phyloP scores from a whole-genome alignment of 495 filamentous ascomycete genomes.

The Apodospora peruviana region DNA sequence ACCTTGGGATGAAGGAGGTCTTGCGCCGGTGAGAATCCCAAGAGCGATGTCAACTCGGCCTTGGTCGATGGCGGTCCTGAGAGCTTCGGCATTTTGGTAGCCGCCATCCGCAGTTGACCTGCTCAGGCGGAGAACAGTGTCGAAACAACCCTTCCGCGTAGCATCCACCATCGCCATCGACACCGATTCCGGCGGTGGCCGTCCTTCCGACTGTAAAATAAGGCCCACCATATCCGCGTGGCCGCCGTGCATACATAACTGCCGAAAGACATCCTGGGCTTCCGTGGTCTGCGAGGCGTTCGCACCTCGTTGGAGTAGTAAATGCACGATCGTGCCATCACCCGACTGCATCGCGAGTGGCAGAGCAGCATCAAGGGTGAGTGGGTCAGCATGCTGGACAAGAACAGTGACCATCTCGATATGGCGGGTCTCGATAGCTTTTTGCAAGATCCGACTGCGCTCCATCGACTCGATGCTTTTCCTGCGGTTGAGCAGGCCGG shows the following conservation, averaged over 20 bases:
- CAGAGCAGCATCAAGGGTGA: constrained; percentile 33
- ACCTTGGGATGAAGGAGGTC: constrained; percentile 28
- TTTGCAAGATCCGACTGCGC: constrained; percentile 37
- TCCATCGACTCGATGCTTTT: constrained; percentile 40
- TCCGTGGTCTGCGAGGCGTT: constrained; percentile 31
- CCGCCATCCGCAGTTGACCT: constrained; percentile 40
- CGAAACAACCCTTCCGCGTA: constrained; percentile 33
- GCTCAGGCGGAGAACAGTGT: constrained; percentile 39
- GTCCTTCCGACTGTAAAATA: constrained; percentile 37
- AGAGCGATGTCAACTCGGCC: constrained; percentile 39
- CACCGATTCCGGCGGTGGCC: constrained; percentile 25
- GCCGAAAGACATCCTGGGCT: constrained; percentile 39
- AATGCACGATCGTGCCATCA: constrained; percentile 27
- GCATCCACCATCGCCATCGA: constrained; percentile 42
- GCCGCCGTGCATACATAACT: constrained; percentile 32
- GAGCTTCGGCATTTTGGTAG: constrained; percentile 36
- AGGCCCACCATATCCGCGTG: constrained; percentile 35
- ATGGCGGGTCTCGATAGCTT: constrained; percentile 39
- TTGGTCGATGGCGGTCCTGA: constrained; percentile 34
- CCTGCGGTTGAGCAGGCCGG: constrained; percentile 34
- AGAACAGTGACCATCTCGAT: constrained; percentile 44
- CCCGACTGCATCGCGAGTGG: constrained; percentile 33
- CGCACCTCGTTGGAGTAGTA: constrained; percentile 38
- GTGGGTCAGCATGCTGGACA: constrained; percentile 34
- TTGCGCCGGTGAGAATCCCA: constrained; percentile 37